Percentiles rank a stretch among this genome's conserved stretches.
These are phyloP conservation scores for Rhizopogon vulgaris DNA, from an alignment of 768 basidiomycete genomes.

Conservation along the genomic window DNA sequence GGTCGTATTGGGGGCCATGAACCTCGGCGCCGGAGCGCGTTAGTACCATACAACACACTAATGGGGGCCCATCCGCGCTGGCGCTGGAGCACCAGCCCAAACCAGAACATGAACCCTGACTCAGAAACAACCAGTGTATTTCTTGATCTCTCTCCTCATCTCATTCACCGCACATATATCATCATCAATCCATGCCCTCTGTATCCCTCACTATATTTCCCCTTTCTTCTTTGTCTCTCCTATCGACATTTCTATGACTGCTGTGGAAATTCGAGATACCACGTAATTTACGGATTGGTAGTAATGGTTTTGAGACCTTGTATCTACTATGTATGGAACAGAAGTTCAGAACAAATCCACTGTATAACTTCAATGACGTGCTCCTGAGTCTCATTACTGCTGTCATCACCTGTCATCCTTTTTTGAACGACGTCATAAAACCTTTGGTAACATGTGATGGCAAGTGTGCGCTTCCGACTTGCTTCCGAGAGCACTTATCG, in stretches of 20 bases:
- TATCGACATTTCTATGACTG: conserved; percentile 14
- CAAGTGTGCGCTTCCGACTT: too few species aligned
- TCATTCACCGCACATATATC: conserved; percentile 18
- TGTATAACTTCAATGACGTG: background rate
- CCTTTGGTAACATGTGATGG: background rate
- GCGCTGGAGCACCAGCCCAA: conserved; percentile 2
- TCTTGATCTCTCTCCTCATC: conserved; percentile 16
- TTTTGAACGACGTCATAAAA: background rate
- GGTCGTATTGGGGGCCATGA: conserved; percentile 55
- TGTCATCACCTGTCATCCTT: background rate
- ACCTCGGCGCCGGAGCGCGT: conserved; percentile 39
- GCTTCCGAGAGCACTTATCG: too few species aligned
- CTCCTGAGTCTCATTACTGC: background rate
- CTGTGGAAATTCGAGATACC: conserved; percentile 18
- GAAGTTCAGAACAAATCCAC: too few species aligned
- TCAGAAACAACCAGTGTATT: conserved; percentile 6
- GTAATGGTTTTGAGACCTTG: conserved; percentile 23
- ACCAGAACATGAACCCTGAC: background rate
- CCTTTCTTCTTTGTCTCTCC: background rate
- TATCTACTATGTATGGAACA: conserved; percentile 18
- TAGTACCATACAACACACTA: conserved; percentile 12
- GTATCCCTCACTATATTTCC: conserved; percentile 20
- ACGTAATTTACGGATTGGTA: conserved; percentile 17
- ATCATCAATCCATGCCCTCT: conserved; percentile 15
- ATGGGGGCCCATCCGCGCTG: conserved; percentile 9